A percentile compares a stretch with the other conserved stretches of the same genome.
Conservation (phyloP, 2,329 filamentous ascomycete genomes). For the Diaporthe citri region DNA sequence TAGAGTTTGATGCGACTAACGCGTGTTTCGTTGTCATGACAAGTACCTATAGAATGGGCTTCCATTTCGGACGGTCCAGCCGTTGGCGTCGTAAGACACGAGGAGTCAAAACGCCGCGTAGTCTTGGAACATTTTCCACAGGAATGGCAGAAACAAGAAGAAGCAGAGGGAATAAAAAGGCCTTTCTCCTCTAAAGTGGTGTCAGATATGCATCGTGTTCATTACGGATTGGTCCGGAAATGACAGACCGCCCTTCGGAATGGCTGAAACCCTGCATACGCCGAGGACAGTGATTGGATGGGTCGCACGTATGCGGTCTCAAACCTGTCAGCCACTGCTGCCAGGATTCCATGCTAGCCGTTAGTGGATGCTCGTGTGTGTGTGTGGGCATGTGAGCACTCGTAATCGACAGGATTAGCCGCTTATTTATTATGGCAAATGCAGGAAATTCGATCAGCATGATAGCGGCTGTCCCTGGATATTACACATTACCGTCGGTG, state of each 20-base stretch:
- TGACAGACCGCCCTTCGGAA: slow-evolving; percentile 32
- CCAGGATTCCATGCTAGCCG: slow-evolving; percentile 20
- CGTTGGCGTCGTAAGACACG: slow-evolving; percentile 18
- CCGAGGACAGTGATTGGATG: slow-evolving; percentile 24
- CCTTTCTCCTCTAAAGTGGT: slow-evolving; percentile 24
- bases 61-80: not conserved
- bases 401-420: slow-evolving; percentile 32
- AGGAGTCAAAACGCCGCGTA: slow-evolving; percentile 18
- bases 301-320: slow-evolving; percentile 22
- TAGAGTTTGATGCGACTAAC: slow-evolving; percentile 19
- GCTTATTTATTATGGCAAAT: slow-evolving; percentile 27
- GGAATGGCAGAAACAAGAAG: slow-evolving; percentile 20
- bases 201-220: slow-evolving; percentile 35
- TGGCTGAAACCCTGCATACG: slow-evolving; percentile 33
- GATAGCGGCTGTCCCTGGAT: slow-evolving; percentile 10
- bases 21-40: slow-evolving; percentile 24
- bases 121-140: not conserved
- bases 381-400: slow-evolving; percentile 26
- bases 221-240: slow-evolving; percentile 35
- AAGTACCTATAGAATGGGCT: not conserved
- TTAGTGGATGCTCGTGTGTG: slow-evolving; percentile 24
- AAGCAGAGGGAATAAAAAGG: slow-evolving; percentile 11
- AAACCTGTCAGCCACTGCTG: slow-evolving; percentile 29
- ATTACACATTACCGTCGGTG: slow-evolving; percentile 23
- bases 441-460: slow-evolving; percentile 23